phyloP scores from a whole-genome alignment of 805 yeast genomes.

The Pichia manshurica region DNA sequence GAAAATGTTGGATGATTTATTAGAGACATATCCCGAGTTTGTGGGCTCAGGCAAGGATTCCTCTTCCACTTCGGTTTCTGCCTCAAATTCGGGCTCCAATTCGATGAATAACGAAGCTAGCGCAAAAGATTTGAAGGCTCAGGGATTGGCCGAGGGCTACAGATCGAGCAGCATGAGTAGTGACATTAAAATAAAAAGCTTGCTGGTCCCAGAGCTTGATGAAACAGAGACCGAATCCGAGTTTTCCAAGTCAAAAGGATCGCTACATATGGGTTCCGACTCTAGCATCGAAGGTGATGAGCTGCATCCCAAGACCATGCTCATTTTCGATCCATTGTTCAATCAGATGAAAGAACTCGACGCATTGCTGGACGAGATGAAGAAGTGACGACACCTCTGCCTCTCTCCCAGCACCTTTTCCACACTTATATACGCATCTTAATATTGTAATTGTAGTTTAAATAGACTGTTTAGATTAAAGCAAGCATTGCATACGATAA shows the following conservation, averaged over 20 bases:
- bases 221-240: neutral
- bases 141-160: constrained; percentile 2
- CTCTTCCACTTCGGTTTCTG: neutral
- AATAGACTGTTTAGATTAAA: no score
- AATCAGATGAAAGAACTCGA: constrained; percentile 8
- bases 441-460: neutral
- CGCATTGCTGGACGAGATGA: constrained; percentile 5
- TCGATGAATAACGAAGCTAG: neutral
- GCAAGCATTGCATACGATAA: neutral
- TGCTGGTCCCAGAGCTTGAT: neutral
- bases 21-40: constrained; percentile 17
- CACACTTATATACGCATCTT: neutral
- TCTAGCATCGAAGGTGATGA: neutral
- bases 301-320: constrained; percentile 4
- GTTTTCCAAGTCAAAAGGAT: constrained; percentile 1
- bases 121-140: neutral
- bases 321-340: constrained; percentile 8
- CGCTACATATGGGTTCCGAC: constrained; percentile 2
- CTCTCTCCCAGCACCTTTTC: neutral
- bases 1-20: constrained; percentile 30
- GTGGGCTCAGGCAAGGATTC: neutral
- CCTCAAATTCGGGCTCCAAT: neutral
- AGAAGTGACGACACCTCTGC: neutral
- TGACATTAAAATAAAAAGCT: neutral
- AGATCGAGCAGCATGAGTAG: neutral